A percentile compares a stretch with the other conserved stretches of the same genome.
Conservation (phyloP, 148 eudicot species). For the Vaccinium corymbosum region DNA sequence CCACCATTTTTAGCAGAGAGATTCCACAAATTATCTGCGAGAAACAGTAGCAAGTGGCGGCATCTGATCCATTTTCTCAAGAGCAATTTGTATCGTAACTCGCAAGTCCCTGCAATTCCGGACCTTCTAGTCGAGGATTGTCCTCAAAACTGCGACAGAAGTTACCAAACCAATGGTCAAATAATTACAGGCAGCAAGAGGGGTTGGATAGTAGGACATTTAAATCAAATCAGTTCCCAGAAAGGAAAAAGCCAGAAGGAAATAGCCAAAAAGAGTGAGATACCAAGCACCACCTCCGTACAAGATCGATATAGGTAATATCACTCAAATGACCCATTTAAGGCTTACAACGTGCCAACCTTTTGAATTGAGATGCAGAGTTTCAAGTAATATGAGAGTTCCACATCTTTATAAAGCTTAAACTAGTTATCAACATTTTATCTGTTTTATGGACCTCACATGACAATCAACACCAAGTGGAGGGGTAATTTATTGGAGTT, state of each 20-base stretch:
- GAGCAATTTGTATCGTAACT: conserved; percentile 79
- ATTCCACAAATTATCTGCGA: background rate
- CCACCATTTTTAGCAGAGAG: background rate
- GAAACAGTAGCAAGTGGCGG: conserved; percentile 19
- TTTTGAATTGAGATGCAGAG: background rate
- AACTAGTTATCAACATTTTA: background rate
- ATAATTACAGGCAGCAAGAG: background rate
- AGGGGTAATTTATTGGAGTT: background rate
- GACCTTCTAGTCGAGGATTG: conserved; percentile 86
- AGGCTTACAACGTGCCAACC: background rate
- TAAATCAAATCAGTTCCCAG: background rate
- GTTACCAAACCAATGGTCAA: background rate
- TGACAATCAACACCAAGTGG: background rate
- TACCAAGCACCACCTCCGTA: background rate
- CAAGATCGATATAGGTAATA: background rate
- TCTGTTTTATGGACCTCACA: background rate
- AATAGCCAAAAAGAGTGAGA: background rate
- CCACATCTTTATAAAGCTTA: background rate
- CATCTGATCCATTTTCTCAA: conserved; percentile 25
- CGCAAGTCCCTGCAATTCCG: conserved; percentile 83
- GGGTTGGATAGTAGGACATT: background rate
- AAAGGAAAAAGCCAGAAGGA: background rate
- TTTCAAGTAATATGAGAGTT: conserved; percentile 1
- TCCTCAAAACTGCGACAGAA: conserved; percentile 68
- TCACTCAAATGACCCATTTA: background rate